Evolutionary conservation across 257 asterid genomes (phyloP), one percentile per base, ranked within the genome.

Genomic region (Datura wrightii): DNA sequence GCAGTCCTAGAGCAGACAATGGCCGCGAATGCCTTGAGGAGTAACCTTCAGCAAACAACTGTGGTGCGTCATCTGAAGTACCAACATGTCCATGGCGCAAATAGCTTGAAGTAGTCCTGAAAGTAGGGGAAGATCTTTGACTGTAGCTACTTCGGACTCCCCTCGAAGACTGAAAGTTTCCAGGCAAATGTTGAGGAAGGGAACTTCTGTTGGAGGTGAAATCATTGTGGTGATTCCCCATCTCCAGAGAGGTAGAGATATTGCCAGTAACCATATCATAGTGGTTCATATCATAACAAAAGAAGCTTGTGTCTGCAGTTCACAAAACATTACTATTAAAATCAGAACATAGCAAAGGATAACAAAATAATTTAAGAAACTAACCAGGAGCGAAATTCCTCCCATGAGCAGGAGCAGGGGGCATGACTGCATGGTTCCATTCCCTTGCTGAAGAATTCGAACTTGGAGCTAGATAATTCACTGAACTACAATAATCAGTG

Each of bases 21-120:
- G 90, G 85, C 54, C 93, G 89, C 79, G 90, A 88, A 71, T 90
- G 88, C 78, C 96, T 87, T 37, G 92, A 80, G 70, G 93, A 83
- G 85, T 87, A 87, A 85, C 86, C 88, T 85, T 89, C 94, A 56
- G 92, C 76, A 79, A 86, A 87, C 84, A 87, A 82, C 36, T 85
- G 93, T 42, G 74, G 79, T 84, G 94, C 94, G 71, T 92, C 97
- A 59, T 90, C 91, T 85, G 91, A 56, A 58, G 90, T 80, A 81
- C 86, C 87, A 66, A 83, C 82, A 82, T 86, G 92, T 59, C 92
- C 95, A 41, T 88, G 89, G 39, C 78, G 89, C 85, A 82, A 84
- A 87, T 84, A 90, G 89, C 92, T 90, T 48, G 97, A 90, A 24
- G 95, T 86, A 84, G 92, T 89, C 90, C 94, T 84, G 79, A 86